Percentiles rank a stretch among this genome's conserved stretches.
phyloP scores from a whole-genome alignment of 176 grass and related monocot species.

The Aegilops sharonensis region DNA sequence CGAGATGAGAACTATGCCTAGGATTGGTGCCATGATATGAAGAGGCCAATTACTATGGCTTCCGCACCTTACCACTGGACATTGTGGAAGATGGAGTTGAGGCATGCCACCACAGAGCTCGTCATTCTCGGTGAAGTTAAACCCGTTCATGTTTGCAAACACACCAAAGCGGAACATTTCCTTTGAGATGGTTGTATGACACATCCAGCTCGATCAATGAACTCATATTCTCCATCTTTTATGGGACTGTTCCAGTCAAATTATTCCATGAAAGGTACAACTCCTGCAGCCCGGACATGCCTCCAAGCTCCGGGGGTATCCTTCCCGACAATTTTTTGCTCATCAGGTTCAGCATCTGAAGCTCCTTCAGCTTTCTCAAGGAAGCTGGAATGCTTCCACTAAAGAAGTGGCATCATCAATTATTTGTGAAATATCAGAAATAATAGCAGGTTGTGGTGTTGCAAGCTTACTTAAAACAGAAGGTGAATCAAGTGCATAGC shows the following conservation, averaged over 20 bases:
- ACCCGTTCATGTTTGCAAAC: constrained; percentile 24
- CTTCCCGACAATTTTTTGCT: constrained; percentile 37
- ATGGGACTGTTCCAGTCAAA: not conserved
- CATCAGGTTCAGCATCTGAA: constrained; percentile 37
- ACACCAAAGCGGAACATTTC: constrained; percentile 13
- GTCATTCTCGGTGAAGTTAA: constrained; percentile 18
- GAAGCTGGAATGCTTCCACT: constrained; percentile 24
- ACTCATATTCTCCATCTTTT: not conserved
- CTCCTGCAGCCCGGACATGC: constrained; percentile 22
- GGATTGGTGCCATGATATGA: not conserved
- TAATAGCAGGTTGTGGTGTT: no score
- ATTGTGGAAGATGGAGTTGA: constrained; percentile 5
- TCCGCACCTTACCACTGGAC: not conserved
- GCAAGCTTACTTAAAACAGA: no score
- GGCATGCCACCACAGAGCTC: constrained; percentile 26
- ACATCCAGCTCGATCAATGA: constrained; percentile 24
- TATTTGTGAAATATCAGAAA: no score
- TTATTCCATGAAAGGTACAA: constrained; percentile 38
- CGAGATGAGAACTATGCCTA: not conserved
- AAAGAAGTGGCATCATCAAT: constrained; percentile 14
- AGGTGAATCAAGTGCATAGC: no score
- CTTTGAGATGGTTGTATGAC: constrained; percentile 37
- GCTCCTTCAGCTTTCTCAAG: constrained; percentile 35
- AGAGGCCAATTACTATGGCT: not conserved
- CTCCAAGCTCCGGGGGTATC: constrained; percentile 41